Base-by-base conservation (phyloP, 2,329 filamentous ascomycete species). In the Ophiostoma pallidulum region DNA sequence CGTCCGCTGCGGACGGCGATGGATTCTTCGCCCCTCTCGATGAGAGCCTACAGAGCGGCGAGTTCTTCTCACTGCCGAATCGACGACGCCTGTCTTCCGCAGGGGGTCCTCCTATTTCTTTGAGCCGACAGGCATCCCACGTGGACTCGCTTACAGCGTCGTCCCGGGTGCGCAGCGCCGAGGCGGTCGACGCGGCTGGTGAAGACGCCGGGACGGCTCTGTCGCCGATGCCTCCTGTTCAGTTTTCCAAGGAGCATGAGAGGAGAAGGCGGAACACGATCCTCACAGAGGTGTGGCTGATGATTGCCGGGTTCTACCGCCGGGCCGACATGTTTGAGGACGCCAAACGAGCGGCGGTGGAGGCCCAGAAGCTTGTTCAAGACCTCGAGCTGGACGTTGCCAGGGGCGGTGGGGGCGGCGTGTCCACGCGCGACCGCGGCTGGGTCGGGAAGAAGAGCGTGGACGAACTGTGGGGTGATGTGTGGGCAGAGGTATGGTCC, bases 271-370 rank as follows among this genome's bases (percentile, higher is more conserved):
- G 75, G 38, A 68, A 65, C 28, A 66, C 67, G 7, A 68, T 80
- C 10, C 62, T 98, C 14, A 70, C 89, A 18, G 84, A 83, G 54
- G 81, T 96, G 28, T 98, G 92, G 92, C 72, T 96, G 8, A 84
- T 92, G 60, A 88, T 96, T 52, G 84, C 88, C 2, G 84, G 84
- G 0, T 82, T 97, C 54, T 98, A 97, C 61, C 79, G 88, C 24
- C 78, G 88, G 45, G 87, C 91, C 8, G 77, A 77, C 8, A 80
- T 94, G 69, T 78, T 80, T 47, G 83, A 90, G 18, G 91, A 97
- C 61, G 81, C 86, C 12, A 78, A 78, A 56, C 86, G 82, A 45
- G 88, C 91, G 7, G 78, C 90, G 24, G 74, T 80, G 10, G 92
- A 97, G 69, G 92, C 91, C 1, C 74, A 80, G 50, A 86, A 85